Percentiles rank a stretch among this genome's conserved stretches.
Evolutionary conservation across 2,329 filamentous ascomycete genomes (phyloP).

Genomic region (Claviceps capensis): DNA sequence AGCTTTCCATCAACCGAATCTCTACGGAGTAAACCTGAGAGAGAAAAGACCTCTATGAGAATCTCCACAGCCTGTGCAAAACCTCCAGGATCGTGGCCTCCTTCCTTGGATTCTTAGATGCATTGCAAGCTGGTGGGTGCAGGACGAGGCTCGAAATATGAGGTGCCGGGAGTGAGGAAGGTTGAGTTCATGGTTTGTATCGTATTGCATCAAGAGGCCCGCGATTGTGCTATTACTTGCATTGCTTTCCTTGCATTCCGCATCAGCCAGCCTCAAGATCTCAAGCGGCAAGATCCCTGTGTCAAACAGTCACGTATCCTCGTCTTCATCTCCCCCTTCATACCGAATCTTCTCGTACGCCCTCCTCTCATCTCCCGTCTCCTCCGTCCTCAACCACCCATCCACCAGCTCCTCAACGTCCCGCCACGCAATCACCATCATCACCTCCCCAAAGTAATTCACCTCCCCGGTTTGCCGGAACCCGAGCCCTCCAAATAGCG

Average conservation of each 20-base stretch:
- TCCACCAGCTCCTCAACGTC: slow-evolving; percentile 10
- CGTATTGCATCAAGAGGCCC: too few relatives aligned
- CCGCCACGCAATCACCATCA: slow-evolving; percentile 29
- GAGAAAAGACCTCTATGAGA: too few relatives aligned
- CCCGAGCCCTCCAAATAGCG: slow-evolving; percentile 36
- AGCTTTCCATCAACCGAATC: too few relatives aligned
- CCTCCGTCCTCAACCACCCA: slow-evolving; percentile 11
- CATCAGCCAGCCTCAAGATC: slow-evolving; percentile 6
- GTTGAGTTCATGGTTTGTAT: too few relatives aligned
- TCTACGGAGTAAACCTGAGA: too few relatives aligned
- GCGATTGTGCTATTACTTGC: too few relatives aligned
- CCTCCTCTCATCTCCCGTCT: background rate
- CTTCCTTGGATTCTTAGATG: slow-evolving; percentile 28
- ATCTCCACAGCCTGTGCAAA: slow-evolving; percentile 11
- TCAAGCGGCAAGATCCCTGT: slow-evolving; percentile 9
- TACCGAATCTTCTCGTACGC: slow-evolving; percentile 14
- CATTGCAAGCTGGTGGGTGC: slow-evolving; percentile 17
- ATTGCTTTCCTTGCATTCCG: slow-evolving; percentile 14
- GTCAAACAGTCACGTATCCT: background rate
- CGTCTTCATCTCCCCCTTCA: background rate
- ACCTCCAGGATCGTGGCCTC: slow-evolving; percentile 24
- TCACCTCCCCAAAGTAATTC: slow-evolving; percentile 49
- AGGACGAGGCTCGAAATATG: slow-evolving; percentile 21
- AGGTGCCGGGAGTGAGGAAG: slow-evolving; percentile 8
- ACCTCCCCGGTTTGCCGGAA: slow-evolving; percentile 37